These are phyloP conservation scores for Geotrichum australiense DNA, from an alignment of 1,139 yeast genomes.

Conservation along the genomic window DNA sequence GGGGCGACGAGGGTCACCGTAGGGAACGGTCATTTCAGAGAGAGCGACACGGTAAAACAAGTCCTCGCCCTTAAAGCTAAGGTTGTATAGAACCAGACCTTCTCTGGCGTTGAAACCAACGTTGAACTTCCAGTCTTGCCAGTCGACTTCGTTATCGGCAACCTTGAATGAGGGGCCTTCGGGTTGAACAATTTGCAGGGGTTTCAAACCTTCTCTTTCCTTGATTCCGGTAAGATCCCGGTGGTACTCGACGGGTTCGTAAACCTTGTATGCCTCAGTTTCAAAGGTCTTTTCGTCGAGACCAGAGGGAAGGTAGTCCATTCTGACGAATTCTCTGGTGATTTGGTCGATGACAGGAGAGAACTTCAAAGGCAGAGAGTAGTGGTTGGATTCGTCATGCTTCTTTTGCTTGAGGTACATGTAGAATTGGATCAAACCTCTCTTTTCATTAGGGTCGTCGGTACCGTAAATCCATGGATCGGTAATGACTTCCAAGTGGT, in stretches of 20 bases:
- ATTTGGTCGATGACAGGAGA: slow-evolving; percentile 66
- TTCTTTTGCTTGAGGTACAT: slow-evolving; percentile 53
- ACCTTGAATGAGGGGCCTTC: slow-evolving; percentile 77
- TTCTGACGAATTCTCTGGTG: slow-evolving; percentile 54
- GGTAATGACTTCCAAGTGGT: slow-evolving; percentile 32
- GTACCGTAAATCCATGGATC: slow-evolving; percentile 79
- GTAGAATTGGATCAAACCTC: slow-evolving; percentile 60
- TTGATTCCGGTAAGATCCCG: slow-evolving; percentile 27
- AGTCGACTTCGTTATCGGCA: slow-evolving; percentile 50
- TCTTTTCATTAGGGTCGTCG: slow-evolving; percentile 36
- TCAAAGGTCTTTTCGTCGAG: slow-evolving; percentile 40
- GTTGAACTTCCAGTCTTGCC: slow-evolving; percentile 90
- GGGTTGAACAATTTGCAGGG: slow-evolving; percentile 63
- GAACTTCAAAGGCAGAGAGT: slow-evolving; percentile 68
- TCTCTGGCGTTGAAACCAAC: slow-evolving; percentile 71
- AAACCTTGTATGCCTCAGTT: slow-evolving; percentile 8
- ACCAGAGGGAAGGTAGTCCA: slow-evolving; percentile 54
- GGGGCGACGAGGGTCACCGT: slow-evolving; percentile 86
- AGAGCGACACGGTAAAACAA: slow-evolving; percentile 69
- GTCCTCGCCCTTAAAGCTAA: slow-evolving; percentile 73
- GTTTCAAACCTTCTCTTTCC: slow-evolving; percentile 56
- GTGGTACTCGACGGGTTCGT: slow-evolving; percentile 19
- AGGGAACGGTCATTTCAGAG: slow-evolving; percentile 89
- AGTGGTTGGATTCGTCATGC: slow-evolving; percentile 64
- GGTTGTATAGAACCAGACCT: slow-evolving; percentile 74